Evolutionary conservation across 768 basidiomycete genomes (phyloP), one percentile per base, ranked within the genome.

Genomic region (Amanita rubescens): DNA sequence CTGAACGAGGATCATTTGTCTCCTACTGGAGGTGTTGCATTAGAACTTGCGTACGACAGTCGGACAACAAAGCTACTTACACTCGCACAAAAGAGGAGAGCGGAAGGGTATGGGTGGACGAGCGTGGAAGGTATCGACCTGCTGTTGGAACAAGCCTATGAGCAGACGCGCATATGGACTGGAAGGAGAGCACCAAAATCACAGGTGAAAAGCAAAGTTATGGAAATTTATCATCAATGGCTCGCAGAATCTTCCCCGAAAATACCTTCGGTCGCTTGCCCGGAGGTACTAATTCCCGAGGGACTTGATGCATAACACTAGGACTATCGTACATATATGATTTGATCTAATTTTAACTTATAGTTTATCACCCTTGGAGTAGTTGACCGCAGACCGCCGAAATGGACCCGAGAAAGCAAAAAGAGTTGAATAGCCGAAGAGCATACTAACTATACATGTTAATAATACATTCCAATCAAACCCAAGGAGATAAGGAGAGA

Each of bases 1-100:
- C 35, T 64, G 15, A 65, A 69, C 15, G 56, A 84, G 7, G 77
- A 85, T 51, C 61, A 67, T 11, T 58, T 68, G 2, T 62, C 62
- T 9, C 54, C 58, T 1, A 37, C 57, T 2, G 62, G 62, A 0
- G 61, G 68, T 9, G 79, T 77, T 0, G 79, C 84, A n/a, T 73
- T 90, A 35, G 88, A 91, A 54, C 80, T 89, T 73, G 85, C 87
- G 17, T 90, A 89, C 62, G 80, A 82, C 58, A 83, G 84, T 0
- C 71, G 80, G 8, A 71, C 75, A 54, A 90, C 88, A 25, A 83
- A 84, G 0, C 62, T 91, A 44, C 65, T 89, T 17, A 59, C 63
- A 32, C 64, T 88, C 10, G 86, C 85, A 5, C 65, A 72, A 53
- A 58, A 64, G 34, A 62, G 59, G 22, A 63, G 67, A 37, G 27